Evolutionary conservation across 306 rosid species (phyloP).

Genomic region (Casuarina cunninghamiana): DNA sequence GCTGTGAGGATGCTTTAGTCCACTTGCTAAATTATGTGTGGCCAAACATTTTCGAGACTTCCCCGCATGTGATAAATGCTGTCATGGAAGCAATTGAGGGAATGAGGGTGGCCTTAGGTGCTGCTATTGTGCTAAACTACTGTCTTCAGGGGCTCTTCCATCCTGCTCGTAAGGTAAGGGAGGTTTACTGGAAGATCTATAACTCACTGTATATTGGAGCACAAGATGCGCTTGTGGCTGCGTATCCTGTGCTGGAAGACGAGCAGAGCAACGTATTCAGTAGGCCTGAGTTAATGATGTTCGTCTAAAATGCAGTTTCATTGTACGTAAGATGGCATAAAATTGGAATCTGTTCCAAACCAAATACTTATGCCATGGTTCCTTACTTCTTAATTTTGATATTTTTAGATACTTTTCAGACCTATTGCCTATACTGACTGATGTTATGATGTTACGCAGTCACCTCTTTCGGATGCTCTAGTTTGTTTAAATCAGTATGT

Average conservation of each 20-base stretch:
- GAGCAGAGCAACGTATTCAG: constrained; percentile 59
- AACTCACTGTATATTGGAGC: constrained; percentile 70
- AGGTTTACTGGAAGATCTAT: constrained; percentile 80
- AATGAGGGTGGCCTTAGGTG: constrained; percentile 94
- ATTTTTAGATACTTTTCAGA: too few relatives aligned
- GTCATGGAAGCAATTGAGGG: constrained; percentile 99
- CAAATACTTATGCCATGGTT: too few relatives aligned
- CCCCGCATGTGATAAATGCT: constrained; percentile 93
- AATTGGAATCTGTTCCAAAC: too few relatives aligned
- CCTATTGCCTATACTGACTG: not conserved
- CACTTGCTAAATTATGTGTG: constrained; percentile 87
- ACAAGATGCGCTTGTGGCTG: constrained; percentile 77
- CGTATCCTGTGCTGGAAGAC: constrained; percentile 65
- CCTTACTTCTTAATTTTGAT: too few relatives aligned
- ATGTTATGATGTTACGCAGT: not conserved
- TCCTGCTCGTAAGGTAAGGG: constrained; percentile 78
- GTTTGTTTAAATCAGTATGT: not conserved
- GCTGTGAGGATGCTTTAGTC: constrained; percentile 84
- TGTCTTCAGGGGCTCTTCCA: constrained; percentile 80
- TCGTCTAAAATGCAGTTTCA: constrained; percentile 30
- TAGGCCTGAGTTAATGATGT: constrained; percentile 66
- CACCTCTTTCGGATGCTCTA: not conserved
- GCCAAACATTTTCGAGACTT: constrained; percentile 96
- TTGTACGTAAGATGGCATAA: not conserved
- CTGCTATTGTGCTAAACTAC: constrained; percentile 79